Base-by-base conservation (phyloP, 805 yeast genomes). In the Starmerella floris region DNA sequence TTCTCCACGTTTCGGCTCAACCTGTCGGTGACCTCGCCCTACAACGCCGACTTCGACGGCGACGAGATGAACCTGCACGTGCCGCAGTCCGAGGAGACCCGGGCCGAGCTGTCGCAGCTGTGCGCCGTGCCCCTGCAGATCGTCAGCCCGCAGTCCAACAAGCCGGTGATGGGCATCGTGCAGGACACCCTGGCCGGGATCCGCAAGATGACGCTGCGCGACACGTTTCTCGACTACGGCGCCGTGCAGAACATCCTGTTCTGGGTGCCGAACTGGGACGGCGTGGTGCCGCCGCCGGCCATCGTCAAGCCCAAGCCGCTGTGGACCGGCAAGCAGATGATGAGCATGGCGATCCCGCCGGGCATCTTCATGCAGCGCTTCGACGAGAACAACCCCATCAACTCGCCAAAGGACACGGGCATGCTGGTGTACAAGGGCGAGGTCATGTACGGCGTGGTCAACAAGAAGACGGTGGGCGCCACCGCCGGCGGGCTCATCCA, bases 61-160 rank as follows among this genome's bases (percentile, higher is more conserved):
- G 99, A 91, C 65, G 99, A 91, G 67, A 91, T 91, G 99, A 91
- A 91, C 66, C 79, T 91, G 67, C 99, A 91, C 59, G 98, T 88
- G 53, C 98, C 99, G 3, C 99, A 91, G 62, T 82, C 95, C 8
- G 95, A 87, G 51, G 99, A 91, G 63, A 87, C 98, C 0, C 76
- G 97, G 60, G 95, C 98, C 1, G 99, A 91, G 64, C 69, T 91
- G 51, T 79, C 88, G 26, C 91, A 88, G 61, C 74, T 91, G 56
- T 85, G 96, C 66, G 94, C 96, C 4, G 99, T 91, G 41, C 98
- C 98, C 8, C 70, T 87, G 44, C 98, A 91, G 64, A 91, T 91
- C 70, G 95, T 91, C 31, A 85, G 96, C 16, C 96, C 99, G 11
- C 99, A 91, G 65, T 83, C 95, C 2, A 91, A 91, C 63, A 91